phyloP scores from a whole-genome alignment of 805 yeast genomes.

The Lipomyces kockii region DNA sequence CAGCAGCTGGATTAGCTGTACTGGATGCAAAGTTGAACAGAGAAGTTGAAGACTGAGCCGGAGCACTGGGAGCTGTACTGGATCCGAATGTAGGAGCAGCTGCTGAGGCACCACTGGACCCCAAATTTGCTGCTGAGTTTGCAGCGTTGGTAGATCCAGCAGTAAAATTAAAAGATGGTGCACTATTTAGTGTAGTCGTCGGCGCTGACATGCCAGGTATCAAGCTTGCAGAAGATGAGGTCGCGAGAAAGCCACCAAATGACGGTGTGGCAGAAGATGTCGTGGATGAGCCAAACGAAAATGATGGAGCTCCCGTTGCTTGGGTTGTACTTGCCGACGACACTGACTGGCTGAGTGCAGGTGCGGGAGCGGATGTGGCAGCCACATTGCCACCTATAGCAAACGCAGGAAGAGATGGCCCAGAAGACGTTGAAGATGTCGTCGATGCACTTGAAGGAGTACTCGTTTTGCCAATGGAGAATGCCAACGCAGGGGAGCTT shows the following conservation, averaged over 20 bases:
- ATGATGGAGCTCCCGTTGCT: constrained; percentile 8
- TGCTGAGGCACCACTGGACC: background rate
- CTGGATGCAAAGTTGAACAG: constrained; percentile 14
- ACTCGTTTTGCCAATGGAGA: constrained; percentile 19
- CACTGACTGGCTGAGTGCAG: constrained; percentile 1
- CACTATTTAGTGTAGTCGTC: background rate
- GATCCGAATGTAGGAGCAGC: constrained; percentile 19
- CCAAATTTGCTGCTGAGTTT: background rate
- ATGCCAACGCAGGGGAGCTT: constrained; percentile 2
- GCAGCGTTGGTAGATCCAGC: background rate
- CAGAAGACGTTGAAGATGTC: constrained; percentile 3
- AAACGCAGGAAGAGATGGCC: constrained; percentile 4
- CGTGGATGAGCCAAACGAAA: constrained; percentile 20
- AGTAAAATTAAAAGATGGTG: background rate
- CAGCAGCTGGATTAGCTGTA: constrained; percentile 27
- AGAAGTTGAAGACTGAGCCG: constrained; percentile 7
- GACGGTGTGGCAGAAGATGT: constrained; percentile 11
- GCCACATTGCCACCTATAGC: constrained; percentile 2
- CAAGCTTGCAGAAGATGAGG: background rate
- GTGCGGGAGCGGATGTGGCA: constrained; percentile 8
- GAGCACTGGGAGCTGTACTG: constrained; percentile 5
- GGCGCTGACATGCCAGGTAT: constrained; percentile 3
- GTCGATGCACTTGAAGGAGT: background rate
- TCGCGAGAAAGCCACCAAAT: constrained; percentile 7
- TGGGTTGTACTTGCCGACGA: constrained; percentile 9